These are phyloP conservation scores for Protea cynaroides DNA, from an alignment of 164 flowering plant genomes.

Conservation along the genomic window DNA sequence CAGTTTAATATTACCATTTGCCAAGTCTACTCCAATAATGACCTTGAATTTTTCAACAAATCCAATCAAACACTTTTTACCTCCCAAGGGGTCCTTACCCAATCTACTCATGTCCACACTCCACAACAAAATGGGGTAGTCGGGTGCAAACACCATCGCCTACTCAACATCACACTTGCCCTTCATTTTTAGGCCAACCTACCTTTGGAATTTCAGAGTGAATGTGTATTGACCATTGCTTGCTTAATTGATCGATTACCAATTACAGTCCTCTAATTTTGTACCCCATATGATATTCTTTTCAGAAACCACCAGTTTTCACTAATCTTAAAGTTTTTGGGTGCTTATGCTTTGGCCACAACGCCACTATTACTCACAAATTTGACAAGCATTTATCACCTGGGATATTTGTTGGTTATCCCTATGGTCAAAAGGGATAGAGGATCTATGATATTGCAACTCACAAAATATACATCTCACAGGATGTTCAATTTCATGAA, in stretches of 20 bases:
- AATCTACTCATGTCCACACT: conserved; percentile 13
- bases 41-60: not conserved
- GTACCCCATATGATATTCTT: conserved; percentile 9
- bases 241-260: conserved; percentile 6
- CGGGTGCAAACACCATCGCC: conserved; percentile 3
- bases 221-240: conserved; percentile 5
- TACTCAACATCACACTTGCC: not conserved
- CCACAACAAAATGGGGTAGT: conserved; percentile 11
- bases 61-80: not conserved
- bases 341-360: not conserved
- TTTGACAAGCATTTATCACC: not conserved
- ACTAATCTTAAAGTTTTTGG: conserved; percentile 1
- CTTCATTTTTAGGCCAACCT: conserved; percentile 7
- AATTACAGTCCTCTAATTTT: conserved; percentile 3
- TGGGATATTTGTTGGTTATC: conserved; percentile 1
- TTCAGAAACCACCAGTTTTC: not conserved
- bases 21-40: no score
- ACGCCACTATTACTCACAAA: not conserved
- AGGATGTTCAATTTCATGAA: conserved; percentile 2
- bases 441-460: not conserved
- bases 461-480: not conserved
- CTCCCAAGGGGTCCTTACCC: conserved; percentile 7
- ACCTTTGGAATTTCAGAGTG: conserved; percentile 2
- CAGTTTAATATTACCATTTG: no score
- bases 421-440: not conserved